These are phyloP conservation scores for Oryza punctata DNA, from an alignment of 176 grass and related monocot species.

Conservation along the genomic window DNA sequence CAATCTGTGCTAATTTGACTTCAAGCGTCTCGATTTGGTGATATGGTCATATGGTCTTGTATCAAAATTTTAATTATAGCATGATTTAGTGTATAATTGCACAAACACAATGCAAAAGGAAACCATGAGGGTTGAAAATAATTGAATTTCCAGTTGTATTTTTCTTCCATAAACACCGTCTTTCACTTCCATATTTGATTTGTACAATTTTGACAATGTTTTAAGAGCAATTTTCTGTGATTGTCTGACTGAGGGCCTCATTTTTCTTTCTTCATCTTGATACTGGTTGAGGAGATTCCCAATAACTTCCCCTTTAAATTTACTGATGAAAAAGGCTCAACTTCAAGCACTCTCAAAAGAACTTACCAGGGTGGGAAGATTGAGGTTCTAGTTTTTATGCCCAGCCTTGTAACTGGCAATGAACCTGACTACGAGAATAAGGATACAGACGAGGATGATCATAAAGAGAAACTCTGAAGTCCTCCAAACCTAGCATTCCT, in stretches of 20 bases:
- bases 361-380: too few species aligned
- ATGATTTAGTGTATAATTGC: background rate
- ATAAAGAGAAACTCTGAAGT: conserved; percentile 35
- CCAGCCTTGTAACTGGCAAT: too few species aligned
- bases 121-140: background rate
- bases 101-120: background rate
- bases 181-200: background rate
- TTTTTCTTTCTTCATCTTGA: too few species aligned
- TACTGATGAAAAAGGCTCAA: too few species aligned
- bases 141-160: background rate
- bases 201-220: conserved; percentile 1
- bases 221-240: too few species aligned
- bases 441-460: conserved; percentile 6
- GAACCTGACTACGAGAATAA: conserved; percentile 45
- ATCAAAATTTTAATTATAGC: background rate
- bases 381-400: too few species aligned
- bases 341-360: too few species aligned
- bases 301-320: too few species aligned
- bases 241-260: too few species aligned
- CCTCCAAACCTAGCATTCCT: conserved; percentile 59
- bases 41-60: background rate
- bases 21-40: background rate
- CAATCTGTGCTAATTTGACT: background rate
- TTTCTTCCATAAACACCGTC: background rate
- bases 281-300: too few species aligned